These are phyloP conservation scores for Trichoderma citrinoviride DNA, from an alignment of 2,329 filamentous ascomycete species.

Conservation along the genomic window DNA sequence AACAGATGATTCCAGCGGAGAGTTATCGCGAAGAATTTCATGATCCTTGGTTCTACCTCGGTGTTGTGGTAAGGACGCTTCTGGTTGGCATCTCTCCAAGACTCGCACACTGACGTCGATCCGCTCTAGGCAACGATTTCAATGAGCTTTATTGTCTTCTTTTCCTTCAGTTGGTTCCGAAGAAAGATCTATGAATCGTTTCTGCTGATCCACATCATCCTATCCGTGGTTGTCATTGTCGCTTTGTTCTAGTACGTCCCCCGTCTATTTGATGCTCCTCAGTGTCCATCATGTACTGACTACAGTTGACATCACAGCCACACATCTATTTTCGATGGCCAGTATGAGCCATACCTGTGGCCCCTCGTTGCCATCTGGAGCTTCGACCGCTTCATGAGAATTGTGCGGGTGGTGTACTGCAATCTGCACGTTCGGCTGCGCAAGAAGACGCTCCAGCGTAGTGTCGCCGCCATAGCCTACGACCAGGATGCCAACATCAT, in stretches of 20 bases:
- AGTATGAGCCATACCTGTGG: slow-evolving; percentile 32
- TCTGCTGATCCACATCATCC: slow-evolving; percentile 43
- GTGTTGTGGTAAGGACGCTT: slow-evolving; percentile 19
- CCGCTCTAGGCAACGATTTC: slow-evolving; percentile 6
- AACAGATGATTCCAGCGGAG: background rate
- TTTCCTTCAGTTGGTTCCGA: slow-evolving; percentile 18
- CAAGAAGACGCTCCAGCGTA: slow-evolving; percentile 27
- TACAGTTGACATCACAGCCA: background rate
- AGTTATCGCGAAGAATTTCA: background rate
- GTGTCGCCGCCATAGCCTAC: slow-evolving; percentile 32
- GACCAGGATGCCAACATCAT: slow-evolving; percentile 37
- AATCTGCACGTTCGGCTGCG: slow-evolving; percentile 29
- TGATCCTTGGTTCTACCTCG: slow-evolving; percentile 8
- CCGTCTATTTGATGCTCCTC: slow-evolving; percentile 27
- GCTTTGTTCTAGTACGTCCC: slow-evolving; percentile 40
- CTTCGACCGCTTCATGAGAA: slow-evolving; percentile 44
- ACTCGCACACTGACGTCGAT: background rate
- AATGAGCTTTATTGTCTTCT: slow-evolving; percentile 17
- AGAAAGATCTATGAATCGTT: slow-evolving; percentile 45
- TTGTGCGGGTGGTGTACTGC: slow-evolving; percentile 35
- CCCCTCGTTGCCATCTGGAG: slow-evolving; percentile 44
- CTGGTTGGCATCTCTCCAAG: background rate
- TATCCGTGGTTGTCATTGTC: slow-evolving; percentile 44
- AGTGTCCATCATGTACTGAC: background rate
- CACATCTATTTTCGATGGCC: slow-evolving; percentile 24